phyloP scores from a whole-genome alignment of 2,329 filamentous ascomycete species.

The Coleophoma cylindrospora region DNA sequence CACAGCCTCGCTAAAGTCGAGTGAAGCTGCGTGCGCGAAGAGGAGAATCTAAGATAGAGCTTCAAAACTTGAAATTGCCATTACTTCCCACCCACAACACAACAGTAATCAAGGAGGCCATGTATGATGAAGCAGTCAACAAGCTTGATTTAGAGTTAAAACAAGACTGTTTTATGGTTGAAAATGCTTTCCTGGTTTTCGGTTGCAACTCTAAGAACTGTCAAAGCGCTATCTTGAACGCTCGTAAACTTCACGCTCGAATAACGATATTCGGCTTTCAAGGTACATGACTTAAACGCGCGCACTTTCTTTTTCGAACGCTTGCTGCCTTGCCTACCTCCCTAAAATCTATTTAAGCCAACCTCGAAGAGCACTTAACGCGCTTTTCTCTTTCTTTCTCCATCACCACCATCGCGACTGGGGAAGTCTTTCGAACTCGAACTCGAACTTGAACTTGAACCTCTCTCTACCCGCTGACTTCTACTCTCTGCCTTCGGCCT shows the following conservation, averaged over 20 bases:
- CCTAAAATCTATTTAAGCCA: neutral
- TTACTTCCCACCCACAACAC: neutral
- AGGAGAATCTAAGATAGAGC: neutral
- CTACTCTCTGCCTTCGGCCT: no score
- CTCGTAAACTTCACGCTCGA: neutral
- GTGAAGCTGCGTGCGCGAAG: neutral
- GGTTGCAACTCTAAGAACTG: neutral
- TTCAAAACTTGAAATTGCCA: neutral
- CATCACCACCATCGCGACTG: no score
- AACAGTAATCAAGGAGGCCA: neutral
- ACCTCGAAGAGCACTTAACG: neutral
- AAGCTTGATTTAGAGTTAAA: neutral
- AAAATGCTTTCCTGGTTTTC: neutral
- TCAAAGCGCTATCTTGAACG: constrained; percentile 1
- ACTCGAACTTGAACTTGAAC: no score
- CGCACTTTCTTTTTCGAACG: neutral
- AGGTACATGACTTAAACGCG: neutral
- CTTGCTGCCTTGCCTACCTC: neutral
- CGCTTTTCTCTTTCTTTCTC: neutral
- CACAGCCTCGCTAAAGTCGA: neutral
- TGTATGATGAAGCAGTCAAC: neutral
- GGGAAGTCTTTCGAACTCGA: no score
- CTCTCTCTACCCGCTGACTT: no score
- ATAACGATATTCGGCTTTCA: neutral
- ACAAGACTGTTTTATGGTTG: neutral